Evolutionary conservation across 2,329 filamentous ascomycete species (phyloP).

Genomic region (Colletotrichum salicis): DNA sequence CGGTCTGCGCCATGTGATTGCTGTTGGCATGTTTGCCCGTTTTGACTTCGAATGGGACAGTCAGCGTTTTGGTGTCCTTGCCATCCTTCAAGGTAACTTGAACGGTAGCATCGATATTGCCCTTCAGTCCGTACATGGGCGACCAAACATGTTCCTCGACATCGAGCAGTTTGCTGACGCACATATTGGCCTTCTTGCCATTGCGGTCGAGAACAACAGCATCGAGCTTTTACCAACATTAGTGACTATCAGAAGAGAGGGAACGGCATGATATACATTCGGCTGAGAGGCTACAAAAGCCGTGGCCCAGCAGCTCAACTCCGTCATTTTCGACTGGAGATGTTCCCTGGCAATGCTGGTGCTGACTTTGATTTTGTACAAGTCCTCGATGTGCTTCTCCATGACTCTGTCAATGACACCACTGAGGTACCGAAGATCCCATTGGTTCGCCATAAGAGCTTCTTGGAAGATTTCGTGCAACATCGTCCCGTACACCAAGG

Average conservation of each 20-base stretch:
- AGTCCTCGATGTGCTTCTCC: constrained; percentile 84
- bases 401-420: constrained; percentile 75
- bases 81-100: constrained; percentile 84
- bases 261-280: constrained; percentile 58
- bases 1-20: constrained; percentile 91
- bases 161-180: constrained; percentile 92
- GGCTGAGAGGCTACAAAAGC: constrained; percentile 80
- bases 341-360: constrained; percentile 80
- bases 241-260: constrained; percentile 30
- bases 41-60: constrained; percentile 95
- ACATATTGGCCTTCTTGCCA: constrained; percentile 75
- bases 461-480: constrained; percentile 96
- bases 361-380: constrained; percentile 87
- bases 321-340: constrained; percentile 83
- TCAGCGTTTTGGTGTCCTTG: constrained; percentile 73
- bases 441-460: constrained; percentile 83
- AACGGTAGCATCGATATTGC: constrained; percentile 96
- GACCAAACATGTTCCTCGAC: constrained; percentile 99
- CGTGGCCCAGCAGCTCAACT: constrained; percentile 84
- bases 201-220: constrained; percentile 33
- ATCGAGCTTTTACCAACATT: constrained; percentile 41
- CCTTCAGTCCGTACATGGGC: constrained; percentile 95
- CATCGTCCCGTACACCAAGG: constrained; percentile 91
- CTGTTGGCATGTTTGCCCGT: constrained; percentile 87
- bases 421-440: constrained; percentile 76